phyloP scores from a whole-genome alignment of 139 green algal genomes.

The Micractinium sp. region DNA sequence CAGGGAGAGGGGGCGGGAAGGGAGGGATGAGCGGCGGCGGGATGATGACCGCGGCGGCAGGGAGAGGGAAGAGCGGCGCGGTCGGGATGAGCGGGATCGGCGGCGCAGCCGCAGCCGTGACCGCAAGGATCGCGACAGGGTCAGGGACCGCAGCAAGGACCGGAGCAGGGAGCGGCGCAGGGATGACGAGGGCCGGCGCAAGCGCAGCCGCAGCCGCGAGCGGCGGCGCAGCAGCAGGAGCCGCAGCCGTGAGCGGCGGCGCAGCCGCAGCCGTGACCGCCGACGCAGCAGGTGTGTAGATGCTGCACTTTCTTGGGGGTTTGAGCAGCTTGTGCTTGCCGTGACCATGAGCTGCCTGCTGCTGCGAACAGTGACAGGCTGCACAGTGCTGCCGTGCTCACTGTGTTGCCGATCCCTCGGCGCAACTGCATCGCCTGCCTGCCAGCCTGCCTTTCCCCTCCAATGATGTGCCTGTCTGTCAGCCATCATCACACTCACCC shows the following conservation, averaged over 20 bases:
- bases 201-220: slow-evolving; percentile 26
- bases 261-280: slow-evolving; percentile 7
- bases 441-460: too few species aligned
- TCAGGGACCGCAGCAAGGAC: slow-evolving; percentile 25
- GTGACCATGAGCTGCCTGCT: not conserved
- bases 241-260: not conserved
- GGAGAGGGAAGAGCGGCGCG: not conserved
- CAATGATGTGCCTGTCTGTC: not conserved
- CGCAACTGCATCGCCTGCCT: too few species aligned
- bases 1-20: not conserved
- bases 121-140: not conserved
- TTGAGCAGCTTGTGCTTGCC: too few species aligned
- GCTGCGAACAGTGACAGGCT: too few species aligned
- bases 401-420: too few species aligned
- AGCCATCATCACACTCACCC: not conserved
- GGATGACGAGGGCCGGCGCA: slow-evolving; percentile 5
- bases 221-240: slow-evolving; percentile 4
- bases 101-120: slow-evolving; percentile 26
- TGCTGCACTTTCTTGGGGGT: not conserved
- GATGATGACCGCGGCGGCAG: not conserved
- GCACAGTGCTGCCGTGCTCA: too few species aligned
- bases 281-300: not conserved
- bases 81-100: not conserved
- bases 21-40: slow-evolving; percentile 12
- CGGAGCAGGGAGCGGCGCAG: not conserved